phyloP scores from a whole-genome alignment of 164 flowering plant species.

The Cinnamomum micranthum region DNA sequence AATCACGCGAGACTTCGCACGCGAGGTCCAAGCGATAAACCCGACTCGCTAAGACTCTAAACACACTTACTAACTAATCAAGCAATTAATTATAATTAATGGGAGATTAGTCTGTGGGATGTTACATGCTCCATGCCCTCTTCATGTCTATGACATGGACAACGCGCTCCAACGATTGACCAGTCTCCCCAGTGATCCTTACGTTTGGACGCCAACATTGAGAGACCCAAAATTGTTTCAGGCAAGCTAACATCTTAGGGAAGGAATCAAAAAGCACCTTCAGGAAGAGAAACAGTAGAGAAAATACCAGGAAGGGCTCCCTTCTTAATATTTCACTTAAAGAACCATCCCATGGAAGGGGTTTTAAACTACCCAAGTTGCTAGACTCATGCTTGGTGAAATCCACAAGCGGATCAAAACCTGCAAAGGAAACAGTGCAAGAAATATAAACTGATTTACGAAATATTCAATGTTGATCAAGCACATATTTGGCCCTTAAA shows the following conservation, averaged over 20 bases:
- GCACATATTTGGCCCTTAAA: too few relatives aligned
- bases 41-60: too few relatives aligned
- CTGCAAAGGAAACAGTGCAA: conserved; percentile 7
- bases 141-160: conserved; percentile 56
- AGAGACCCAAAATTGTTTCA: conserved; percentile 45
- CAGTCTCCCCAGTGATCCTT: conserved; percentile 67
- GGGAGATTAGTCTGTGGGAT: too few relatives aligned
- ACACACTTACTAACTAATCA: too few relatives aligned
- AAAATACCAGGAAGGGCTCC: conserved; percentile 55
- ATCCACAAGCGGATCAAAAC: conserved; percentile 20
- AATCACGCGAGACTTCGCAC: too few relatives aligned
- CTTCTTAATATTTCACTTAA: conserved; percentile 29
- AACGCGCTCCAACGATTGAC: conserved; percentile 54
- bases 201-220: conserved; percentile 54
- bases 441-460: background rate
- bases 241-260: conserved; percentile 33
- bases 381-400: conserved; percentile 17
- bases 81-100: too few relatives aligned
- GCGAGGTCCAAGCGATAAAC: too few relatives aligned
- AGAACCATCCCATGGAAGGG: conserved; percentile 24
- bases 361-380: conserved; percentile 10
- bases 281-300: conserved; percentile 47
- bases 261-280: conserved; percentile 30
- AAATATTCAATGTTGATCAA: too few relatives aligned
- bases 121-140: conserved; percentile 69